Conservation (phyloP, 2,329 filamentous ascomycete genomes). For the Clarireedia paspali region DNA sequence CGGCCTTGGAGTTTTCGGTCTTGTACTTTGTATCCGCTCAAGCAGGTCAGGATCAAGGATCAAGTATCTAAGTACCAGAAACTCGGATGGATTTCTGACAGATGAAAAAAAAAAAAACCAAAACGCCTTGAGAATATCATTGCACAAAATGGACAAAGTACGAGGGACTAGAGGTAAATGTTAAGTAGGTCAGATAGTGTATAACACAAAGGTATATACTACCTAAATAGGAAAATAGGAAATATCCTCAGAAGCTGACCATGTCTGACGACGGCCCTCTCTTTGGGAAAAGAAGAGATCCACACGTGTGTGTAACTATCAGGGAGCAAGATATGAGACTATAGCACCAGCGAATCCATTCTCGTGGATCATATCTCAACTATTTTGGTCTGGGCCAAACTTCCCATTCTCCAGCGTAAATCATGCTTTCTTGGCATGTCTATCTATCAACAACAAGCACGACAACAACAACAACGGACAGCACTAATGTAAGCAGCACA, state of each 20-base stretch:
- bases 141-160: not conserved
- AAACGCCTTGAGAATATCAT: not conserved
- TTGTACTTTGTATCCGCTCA: slow-evolving; percentile 2
- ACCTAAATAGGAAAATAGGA: not conserved
- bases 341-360: not conserved
- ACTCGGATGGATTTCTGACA: slow-evolving; percentile 2
- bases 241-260: not conserved
- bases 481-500: too few species aligned
- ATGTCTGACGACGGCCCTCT: not conserved
- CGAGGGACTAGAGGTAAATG: not conserved
- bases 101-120: too few species aligned
- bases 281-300: not conserved
- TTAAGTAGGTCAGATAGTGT: not conserved
- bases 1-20: slow-evolving; percentile 8
- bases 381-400: not conserved
- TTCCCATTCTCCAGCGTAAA: not conserved
- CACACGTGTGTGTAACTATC: not conserved
- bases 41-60: not conserved
- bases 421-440: not conserved
- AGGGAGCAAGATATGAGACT: not conserved
- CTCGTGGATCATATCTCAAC: slow-evolving; percentile 4
- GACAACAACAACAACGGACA: too few species aligned
- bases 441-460: not conserved
- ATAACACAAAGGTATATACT: not conserved
- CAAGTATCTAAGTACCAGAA: slow-evolving; percentile 6